Evolutionary conservation across 1,139 yeast genomes (phyloP).

Genomic region (Taphrina flavorubra): DNA sequence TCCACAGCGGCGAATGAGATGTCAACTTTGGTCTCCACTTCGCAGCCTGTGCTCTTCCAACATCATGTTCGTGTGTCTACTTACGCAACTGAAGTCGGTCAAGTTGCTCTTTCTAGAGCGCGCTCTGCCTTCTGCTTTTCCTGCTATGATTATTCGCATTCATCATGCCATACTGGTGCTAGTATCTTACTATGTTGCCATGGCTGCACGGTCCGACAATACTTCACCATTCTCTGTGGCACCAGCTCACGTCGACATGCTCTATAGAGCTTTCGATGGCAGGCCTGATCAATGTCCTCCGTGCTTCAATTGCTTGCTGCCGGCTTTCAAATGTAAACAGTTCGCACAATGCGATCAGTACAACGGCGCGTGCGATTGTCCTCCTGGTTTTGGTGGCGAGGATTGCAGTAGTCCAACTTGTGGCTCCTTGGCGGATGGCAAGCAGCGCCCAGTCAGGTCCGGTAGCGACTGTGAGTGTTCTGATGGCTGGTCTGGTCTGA

Average conservation of each 20-base stretch:
- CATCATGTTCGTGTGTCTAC: not conserved
- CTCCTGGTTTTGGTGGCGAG: slow-evolving; percentile 89
- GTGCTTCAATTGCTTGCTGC: slow-evolving; percentile 84
- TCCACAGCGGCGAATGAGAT: too few relatives aligned
- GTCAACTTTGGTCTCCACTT: too few relatives aligned
- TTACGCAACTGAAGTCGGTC: not conserved
- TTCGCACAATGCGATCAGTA: slow-evolving; percentile 82
- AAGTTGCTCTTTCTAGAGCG: too few relatives aligned
- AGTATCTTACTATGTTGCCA: not conserved
- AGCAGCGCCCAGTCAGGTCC: slow-evolving; percentile 65
- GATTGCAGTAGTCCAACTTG: slow-evolving; percentile 90
- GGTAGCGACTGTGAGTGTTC: slow-evolving; percentile 70
- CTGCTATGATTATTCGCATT: not conserved
- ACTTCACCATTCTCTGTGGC: not conserved
- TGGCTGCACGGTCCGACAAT: not conserved
- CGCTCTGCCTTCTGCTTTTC: too few relatives aligned
- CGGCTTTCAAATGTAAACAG: slow-evolving; percentile 88
- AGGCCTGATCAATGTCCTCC: slow-evolving; percentile 41
- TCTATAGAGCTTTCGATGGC: slow-evolving; percentile 4
- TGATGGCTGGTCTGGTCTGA: slow-evolving; percentile 91
- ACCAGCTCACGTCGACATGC: not conserved
- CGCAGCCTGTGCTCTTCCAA: not conserved
- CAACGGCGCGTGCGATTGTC: slow-evolving; percentile 91
- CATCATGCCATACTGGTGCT: not conserved
- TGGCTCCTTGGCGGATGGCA: slow-evolving; percentile 73